phyloP scores from a whole-genome alignment of 495 filamentous ascomycete species.

The Xylaria venustula region DNA sequence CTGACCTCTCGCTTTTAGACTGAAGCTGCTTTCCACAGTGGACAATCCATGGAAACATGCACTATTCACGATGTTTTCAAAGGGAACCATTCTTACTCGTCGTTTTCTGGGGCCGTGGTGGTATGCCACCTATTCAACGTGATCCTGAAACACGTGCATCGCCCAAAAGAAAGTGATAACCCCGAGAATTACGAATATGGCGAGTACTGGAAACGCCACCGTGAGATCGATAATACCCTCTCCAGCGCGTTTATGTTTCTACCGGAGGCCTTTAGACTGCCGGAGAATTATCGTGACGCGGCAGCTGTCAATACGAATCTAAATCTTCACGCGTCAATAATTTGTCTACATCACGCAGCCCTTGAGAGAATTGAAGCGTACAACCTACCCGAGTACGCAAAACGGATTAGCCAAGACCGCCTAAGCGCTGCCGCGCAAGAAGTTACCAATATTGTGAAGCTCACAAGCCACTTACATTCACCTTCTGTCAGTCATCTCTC shows the following conservation, averaged over 20 bases:
- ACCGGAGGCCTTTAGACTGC: conserved; percentile 40
- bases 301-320: conserved; percentile 43
- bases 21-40: conserved; percentile 39
- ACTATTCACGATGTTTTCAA: conserved; percentile 37
- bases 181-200: conserved; percentile 40
- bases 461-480: conserved; percentile 29
- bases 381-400: conserved; percentile 30
- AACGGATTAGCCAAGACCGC: conserved; percentile 32
- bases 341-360: conserved; percentile 44
- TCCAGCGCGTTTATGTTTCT: conserved; percentile 48
- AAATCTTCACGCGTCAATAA: conserved; percentile 43
- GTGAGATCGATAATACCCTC: conserved; percentile 45
- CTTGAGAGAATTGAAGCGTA: conserved; percentile 39
- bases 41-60: conserved; percentile 31
- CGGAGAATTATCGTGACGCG: conserved; percentile 33
- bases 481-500: conserved; percentile 19
- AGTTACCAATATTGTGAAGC: conserved; percentile 43
- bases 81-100: conserved; percentile 34
- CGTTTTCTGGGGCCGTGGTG: conserved; percentile 38
- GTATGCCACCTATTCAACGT: conserved; percentile 41
- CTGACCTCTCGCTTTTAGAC: conserved; percentile 22
- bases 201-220: conserved; percentile 45
- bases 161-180: conserved; percentile 35
- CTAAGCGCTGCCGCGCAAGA: conserved; percentile 39
- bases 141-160: conserved; percentile 42